Conservation (phyloP, 2,329 filamentous ascomycete species). For the Teratosphaeria zuluensis region DNA sequence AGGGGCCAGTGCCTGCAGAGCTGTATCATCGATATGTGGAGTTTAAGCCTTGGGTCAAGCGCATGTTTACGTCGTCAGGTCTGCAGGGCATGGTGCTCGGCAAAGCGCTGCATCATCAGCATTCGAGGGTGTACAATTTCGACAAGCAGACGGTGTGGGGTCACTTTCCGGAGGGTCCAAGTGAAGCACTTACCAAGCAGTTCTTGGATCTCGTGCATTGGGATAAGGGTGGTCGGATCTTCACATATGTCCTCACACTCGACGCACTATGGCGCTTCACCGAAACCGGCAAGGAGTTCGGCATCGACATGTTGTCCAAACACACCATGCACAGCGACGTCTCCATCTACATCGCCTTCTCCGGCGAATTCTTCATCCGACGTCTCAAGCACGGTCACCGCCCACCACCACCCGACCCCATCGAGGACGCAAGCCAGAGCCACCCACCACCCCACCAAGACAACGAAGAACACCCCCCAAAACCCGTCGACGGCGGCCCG, state of each 20-base stretch:
- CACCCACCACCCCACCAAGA: conserved; percentile 30
- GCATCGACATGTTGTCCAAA: conserved; percentile 85
- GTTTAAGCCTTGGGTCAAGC: conserved; percentile 79
- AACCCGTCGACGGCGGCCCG: conserved; percentile 39
- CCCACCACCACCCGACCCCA: conserved; percentile 33
- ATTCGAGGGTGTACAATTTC: conserved; percentile 81
- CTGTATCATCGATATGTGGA: conserved; percentile 91
- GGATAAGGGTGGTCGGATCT: conserved; percentile 75
- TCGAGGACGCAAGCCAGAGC: conserved; percentile 33
- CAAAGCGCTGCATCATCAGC: conserved; percentile 81
- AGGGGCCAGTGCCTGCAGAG: conserved; percentile 67
- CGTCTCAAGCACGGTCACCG: conserved; percentile 47
- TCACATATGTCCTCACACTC: conserved; percentile 84
- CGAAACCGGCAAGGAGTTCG: conserved; percentile 91
- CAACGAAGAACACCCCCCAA: conserved; percentile 42
- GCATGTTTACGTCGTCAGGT: conserved; percentile 74
- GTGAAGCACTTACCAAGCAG: conserved; percentile 60
- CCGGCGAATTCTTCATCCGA: conserved; percentile 86
- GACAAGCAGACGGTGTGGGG: conserved; percentile 67
- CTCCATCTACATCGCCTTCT: conserved; percentile 80
- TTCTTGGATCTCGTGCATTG: conserved; percentile 82
- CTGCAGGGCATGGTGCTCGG: conserved; percentile 72
- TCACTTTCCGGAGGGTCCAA: conserved; percentile 48
- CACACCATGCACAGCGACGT: conserved; percentile 97
- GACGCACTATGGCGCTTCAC: conserved; percentile 85